These are phyloP conservation scores for Murraya koenigii DNA, from an alignment of 345 rosid genomes.

Conservation along the genomic window DNA sequence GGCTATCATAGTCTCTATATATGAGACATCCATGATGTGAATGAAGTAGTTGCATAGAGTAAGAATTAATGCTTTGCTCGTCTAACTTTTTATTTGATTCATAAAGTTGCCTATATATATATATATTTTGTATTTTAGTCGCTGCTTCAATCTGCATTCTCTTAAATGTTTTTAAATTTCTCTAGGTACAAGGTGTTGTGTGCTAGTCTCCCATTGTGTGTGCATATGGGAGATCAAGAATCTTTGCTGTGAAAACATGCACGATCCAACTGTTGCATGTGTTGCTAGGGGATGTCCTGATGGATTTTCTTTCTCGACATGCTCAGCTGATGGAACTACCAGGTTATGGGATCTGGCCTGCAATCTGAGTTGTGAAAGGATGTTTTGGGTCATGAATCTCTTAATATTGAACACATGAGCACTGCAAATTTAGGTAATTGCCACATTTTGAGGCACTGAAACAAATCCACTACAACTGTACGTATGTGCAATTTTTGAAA, in stretches of 20 bases:
- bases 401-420: conserved; percentile 25
- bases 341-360: conserved; percentile 80
- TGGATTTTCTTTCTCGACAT: conserved; percentile 81
- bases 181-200: conserved; percentile 60
- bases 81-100: conserved; percentile 9
- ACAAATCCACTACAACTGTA: neutral
- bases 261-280: conserved; percentile 66
- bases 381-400: conserved; percentile 25
- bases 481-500: neutral
- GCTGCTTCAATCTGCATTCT: conserved; percentile 4
- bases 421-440: conserved; percentile 52
- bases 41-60: conserved; percentile 43
- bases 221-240: conserved; percentile 83
- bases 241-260: conserved; percentile 77
- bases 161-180: conserved; percentile 18
- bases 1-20: conserved; percentile 69
- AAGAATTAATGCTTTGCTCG: neutral
- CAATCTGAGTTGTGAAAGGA: conserved; percentile 38
- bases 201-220: conserved; percentile 70
- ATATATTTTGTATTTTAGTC: too few species aligned
- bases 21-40: conserved; percentile 67
- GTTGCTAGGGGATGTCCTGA: conserved; percentile 78
- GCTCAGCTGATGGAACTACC: conserved; percentile 81
- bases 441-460: conserved; percentile 1
- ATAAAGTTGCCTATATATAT: neutral